Percentiles rank a stretch among this genome's conserved stretches.
Conservation (phyloP, 2,329 filamentous ascomycete genomes). For the Tolypocladium tundrense region DNA sequence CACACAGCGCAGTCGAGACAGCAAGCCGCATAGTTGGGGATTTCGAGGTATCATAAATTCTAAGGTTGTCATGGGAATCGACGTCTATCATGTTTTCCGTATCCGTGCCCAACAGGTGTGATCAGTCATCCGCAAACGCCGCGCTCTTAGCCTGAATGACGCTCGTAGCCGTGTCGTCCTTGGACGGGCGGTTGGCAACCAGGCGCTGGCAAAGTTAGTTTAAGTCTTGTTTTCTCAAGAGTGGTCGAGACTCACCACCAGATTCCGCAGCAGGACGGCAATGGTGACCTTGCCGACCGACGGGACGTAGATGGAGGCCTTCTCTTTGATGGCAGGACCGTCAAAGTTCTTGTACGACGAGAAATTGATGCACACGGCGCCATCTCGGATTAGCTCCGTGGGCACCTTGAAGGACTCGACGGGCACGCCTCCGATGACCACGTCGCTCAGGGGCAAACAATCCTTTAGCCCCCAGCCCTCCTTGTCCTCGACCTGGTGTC, state of each 20-base stretch:
- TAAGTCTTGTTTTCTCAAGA: neutral
- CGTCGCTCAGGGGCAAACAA: conserved; percentile 79
- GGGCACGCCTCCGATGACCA: conserved; percentile 89
- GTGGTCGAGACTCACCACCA: conserved; percentile 54
- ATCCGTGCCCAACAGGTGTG: neutral
- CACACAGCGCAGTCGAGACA: neutral
- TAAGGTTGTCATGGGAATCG: neutral
- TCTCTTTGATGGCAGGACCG: conserved; percentile 76
- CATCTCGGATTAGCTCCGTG: conserved; percentile 70
- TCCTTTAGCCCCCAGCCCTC: conserved; percentile 70
- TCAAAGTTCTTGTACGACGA: conserved; percentile 93
- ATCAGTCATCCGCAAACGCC: conserved; percentile 28
- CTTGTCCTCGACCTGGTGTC: conserved; percentile 81
- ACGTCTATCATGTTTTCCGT: neutral
- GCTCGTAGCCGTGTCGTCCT: conserved; percentile 22
- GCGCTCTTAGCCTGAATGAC: conserved; percentile 29
- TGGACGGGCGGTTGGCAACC: conserved; percentile 37
- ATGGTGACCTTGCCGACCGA: conserved; percentile 98
- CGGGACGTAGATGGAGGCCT: conserved; percentile 92
- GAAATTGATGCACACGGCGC: conserved; percentile 98
- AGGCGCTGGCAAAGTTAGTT: conserved; percentile 31
- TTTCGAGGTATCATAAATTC: neutral
- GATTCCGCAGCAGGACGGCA: conserved; percentile 76
- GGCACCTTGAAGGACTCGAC: conserved; percentile 84
- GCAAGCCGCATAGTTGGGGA: neutral